phyloP scores from a whole-genome alignment of 2,329 filamentous ascomycete genomes.

The Neonectria punicea region DNA sequence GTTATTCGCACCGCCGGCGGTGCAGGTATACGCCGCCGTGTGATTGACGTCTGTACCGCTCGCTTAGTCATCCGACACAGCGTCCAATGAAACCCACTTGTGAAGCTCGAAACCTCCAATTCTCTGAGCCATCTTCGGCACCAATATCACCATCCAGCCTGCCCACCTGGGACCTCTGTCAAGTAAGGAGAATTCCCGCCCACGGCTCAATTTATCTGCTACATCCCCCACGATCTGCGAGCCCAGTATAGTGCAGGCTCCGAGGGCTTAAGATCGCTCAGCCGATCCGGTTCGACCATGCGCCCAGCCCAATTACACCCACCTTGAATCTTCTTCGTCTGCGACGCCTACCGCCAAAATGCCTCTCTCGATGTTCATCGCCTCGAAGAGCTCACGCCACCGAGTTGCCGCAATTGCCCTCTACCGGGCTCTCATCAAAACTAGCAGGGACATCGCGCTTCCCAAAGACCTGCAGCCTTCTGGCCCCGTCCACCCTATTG shows the following conservation, averaged over 20 bases:
- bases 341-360: conserved; percentile 30
- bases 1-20: too few relatives aligned
- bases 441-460: conserved; percentile 64
- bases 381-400: conserved; percentile 63
- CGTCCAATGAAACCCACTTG: conserved; percentile 7
- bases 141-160: conserved; percentile 1
- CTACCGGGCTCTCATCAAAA: conserved; percentile 74
- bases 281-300: conserved; percentile 20
- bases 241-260: neutral
- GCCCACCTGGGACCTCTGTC: neutral
- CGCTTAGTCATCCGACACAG: conserved; percentile 8
- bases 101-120: conserved; percentile 6
- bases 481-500: conserved; percentile 56
- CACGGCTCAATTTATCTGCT: neutral
- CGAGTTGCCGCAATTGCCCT: conserved; percentile 72
- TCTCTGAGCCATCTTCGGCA: neutral
- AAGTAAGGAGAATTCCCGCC: neutral
- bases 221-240: neutral
- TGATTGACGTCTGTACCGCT: too few relatives aligned
- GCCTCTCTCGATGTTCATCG: conserved; percentile 52
- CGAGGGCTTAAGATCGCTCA: conserved; percentile 1
- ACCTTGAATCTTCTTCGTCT: neutral
- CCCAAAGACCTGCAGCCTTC: conserved; percentile 53
- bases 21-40: too few relatives aligned
- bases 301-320: conserved; percentile 11